Conservation (phyloP, 441 rosid genomes). For the Flueggea neowawraea region DNA sequence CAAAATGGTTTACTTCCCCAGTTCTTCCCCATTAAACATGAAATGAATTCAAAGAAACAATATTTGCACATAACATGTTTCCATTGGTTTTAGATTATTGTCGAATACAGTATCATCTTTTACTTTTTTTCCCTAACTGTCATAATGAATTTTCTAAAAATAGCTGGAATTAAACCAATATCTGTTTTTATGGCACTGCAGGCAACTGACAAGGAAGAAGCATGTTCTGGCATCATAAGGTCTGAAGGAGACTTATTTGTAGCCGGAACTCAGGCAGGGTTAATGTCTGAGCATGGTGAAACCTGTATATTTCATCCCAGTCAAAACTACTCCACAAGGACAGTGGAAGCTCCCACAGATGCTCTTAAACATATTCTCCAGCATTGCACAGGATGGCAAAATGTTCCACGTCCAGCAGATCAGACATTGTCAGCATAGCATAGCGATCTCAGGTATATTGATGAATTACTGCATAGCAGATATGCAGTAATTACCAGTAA, state of each 20-base stretch:
- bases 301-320: slow-evolving; percentile 55
- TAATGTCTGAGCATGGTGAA: slow-evolving; percentile 25
- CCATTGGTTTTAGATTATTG: too few species aligned
- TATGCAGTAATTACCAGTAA: neutral
- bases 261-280: slow-evolving; percentile 58
- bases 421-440: slow-evolving; percentile 14
- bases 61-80: too few species aligned
- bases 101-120: too few species aligned
- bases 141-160: neutral
- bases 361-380: slow-evolving; percentile 64
- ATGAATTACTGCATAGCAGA: neutral
- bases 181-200: slow-evolving; percentile 16
- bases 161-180: neutral
- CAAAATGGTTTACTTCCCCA: too few species aligned
- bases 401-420: slow-evolving; percentile 53
- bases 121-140: too few species aligned
- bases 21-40: too few species aligned
- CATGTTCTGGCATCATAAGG: slow-evolving; percentile 48
- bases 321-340: slow-evolving; percentile 70
- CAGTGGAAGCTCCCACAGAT: slow-evolving; percentile 59
- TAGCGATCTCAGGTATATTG: neutral
- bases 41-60: too few species aligned
- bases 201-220: slow-evolving; percentile 77
- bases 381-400: slow-evolving; percentile 72
- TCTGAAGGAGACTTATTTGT: slow-evolving; percentile 78